Conservation (phyloP, 208 protist genomes). For the Acanthamoeba healyi region DNA sequence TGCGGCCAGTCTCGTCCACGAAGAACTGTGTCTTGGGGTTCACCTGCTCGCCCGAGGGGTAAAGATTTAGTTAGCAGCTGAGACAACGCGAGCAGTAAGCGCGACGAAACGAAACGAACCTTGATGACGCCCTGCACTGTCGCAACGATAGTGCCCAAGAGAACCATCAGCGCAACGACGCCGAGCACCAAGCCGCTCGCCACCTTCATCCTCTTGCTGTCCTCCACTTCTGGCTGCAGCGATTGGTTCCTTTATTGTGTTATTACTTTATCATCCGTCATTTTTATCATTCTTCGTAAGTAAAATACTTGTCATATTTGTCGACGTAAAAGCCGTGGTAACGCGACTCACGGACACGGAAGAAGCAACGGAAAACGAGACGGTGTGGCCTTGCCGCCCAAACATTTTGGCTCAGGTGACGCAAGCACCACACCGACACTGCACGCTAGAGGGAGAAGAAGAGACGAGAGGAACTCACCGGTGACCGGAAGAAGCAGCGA, state of each 20-base stretch:
- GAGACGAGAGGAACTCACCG: too few relatives aligned
- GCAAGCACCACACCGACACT: neutral
- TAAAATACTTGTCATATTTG: too few relatives aligned
- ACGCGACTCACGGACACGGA: neutral
- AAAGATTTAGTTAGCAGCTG: too few relatives aligned
- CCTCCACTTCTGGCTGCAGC: too few relatives aligned
- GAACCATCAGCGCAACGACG: neutral
- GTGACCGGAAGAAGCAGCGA: too few relatives aligned
- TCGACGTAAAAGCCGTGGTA: neutral
- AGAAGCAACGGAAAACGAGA: neutral
- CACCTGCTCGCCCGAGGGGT: conserved; percentile 52
- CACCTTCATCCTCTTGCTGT: neutral
- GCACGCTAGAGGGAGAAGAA: neutral
- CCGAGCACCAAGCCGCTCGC: too few relatives aligned
- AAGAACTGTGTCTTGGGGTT: conserved; percentile 76
- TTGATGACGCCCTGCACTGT: neutral
- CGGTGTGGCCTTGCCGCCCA: too few relatives aligned
- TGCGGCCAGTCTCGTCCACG: conserved; percentile 78
- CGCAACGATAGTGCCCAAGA: neutral
- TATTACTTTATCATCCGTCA: too few relatives aligned
- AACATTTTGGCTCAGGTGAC: neutral
- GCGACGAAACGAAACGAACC: neutral
- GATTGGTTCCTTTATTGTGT: too few relatives aligned
- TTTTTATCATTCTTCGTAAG: too few relatives aligned
- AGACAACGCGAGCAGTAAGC: neutral